Conservation (phyloP, 805 yeast species). For the Isabelozyma pseudorhagii region DNA sequence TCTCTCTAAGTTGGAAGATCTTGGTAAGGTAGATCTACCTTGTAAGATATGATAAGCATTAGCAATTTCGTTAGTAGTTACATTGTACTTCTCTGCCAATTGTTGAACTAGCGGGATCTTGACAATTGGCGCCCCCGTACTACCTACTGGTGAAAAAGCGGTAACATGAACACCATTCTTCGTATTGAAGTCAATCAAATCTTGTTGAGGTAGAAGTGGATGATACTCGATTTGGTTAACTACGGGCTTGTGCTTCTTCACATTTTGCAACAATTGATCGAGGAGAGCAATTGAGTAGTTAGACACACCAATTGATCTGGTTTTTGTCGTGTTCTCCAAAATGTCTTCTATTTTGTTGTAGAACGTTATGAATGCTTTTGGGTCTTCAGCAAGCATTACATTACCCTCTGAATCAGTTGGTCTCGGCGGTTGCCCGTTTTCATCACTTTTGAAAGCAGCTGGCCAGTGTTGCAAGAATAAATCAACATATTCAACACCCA, state of each 20-base stretch:
- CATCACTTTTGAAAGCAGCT: slow-evolving; percentile 22
- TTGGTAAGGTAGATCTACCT: slow-evolving; percentile 63
- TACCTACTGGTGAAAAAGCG: slow-evolving; percentile 65
- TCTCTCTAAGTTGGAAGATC: slow-evolving; percentile 68
- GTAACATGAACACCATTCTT: slow-evolving; percentile 38
- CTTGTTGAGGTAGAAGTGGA: slow-evolving; percentile 36
- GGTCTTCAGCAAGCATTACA: slow-evolving; percentile 29
- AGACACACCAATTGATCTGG: slow-evolving; percentile 33
- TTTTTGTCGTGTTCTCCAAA: slow-evolving; percentile 25
- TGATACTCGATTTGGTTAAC: slow-evolving; percentile 35
- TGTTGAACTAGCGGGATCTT: slow-evolving; percentile 46
- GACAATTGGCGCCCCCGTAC: slow-evolving; percentile 61
- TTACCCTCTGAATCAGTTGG: slow-evolving; percentile 38
- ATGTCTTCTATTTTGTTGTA: slow-evolving; percentile 29
- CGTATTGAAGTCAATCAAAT: slow-evolving; percentile 35
- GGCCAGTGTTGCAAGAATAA: slow-evolving; percentile 41
- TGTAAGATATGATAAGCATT: slow-evolving; percentile 59
- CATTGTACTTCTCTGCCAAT: slow-evolving; percentile 56
- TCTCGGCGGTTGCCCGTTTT: slow-evolving; percentile 31
- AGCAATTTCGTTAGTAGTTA: slow-evolving; percentile 54
- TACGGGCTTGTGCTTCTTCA: slow-evolving; percentile 22
- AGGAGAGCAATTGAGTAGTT: slow-evolving; percentile 28
- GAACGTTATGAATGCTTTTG: slow-evolving; percentile 25
- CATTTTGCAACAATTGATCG: slow-evolving; percentile 19
- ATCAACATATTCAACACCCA: slow-evolving; percentile 37